Percentiles rank a stretch among this genome's conserved stretches.
phyloP scores from a whole-genome alignment of 2,329 filamentous ascomycete species.

The Colletotrichum magnum region DNA sequence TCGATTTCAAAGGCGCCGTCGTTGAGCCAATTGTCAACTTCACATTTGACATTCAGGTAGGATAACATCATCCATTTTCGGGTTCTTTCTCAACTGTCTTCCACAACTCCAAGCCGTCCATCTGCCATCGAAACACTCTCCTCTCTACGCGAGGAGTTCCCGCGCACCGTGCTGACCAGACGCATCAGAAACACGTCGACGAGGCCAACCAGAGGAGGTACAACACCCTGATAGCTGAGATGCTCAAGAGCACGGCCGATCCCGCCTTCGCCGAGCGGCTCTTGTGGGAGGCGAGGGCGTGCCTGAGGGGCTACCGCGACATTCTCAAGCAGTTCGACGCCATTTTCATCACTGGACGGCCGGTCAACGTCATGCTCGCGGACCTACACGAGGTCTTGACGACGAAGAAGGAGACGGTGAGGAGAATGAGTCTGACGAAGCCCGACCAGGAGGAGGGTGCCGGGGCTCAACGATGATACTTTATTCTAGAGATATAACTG shows the following conservation, averaged over 20 bases:
- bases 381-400: conserved; percentile 33
- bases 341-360: conserved; percentile 22
- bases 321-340: conserved; percentile 27
- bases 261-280: conserved; percentile 28
- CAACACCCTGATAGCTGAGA: conserved; percentile 35
- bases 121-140: too few species aligned
- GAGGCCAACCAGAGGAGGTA: conserved; percentile 34
- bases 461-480: not conserved
- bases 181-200: conserved; percentile 23
- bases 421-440: conserved; percentile 24
- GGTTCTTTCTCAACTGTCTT: too few species aligned
- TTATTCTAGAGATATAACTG: not conserved
- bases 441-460: not conserved
- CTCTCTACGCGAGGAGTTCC: not conserved
- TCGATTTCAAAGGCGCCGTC: conserved; percentile 28
- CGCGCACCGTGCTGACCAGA: not conserved
- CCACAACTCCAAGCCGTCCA: too few species aligned
- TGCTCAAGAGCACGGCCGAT: conserved; percentile 27
- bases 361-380: conserved; percentile 17
- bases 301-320: conserved; percentile 14
- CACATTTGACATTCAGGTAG: conserved; percentile 33
- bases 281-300: conserved; percentile 32
- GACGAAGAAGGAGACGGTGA: conserved; percentile 25
- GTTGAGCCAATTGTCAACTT: conserved; percentile 30
- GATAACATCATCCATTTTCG: too few species aligned